Evolutionary conservation across 495 filamentous ascomycete genomes (phyloP).

Genomic region (Tuber calosporum): DNA sequence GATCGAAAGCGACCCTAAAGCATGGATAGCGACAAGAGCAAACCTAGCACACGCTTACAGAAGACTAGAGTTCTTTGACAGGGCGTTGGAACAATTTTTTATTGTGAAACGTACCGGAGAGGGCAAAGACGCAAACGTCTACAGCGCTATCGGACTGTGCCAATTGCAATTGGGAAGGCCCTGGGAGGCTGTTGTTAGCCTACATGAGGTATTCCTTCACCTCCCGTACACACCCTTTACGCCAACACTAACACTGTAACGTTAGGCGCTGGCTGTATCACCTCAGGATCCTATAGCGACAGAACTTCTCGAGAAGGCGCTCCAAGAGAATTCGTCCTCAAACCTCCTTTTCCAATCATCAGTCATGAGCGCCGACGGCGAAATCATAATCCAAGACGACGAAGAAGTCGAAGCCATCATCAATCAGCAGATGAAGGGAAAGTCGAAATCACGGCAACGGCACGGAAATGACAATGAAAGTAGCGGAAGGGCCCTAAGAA

Average conservation of each 20-base stretch:
- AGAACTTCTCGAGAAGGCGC: conserved; percentile 64
- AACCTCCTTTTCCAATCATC: conserved; percentile 26
- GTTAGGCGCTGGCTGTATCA: conserved; percentile 66
- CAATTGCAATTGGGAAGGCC: conserved; percentile 60
- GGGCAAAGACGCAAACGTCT: conserved; percentile 63
- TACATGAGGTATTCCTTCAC: conserved; percentile 31
- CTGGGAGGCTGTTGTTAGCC: conserved; percentile 57
- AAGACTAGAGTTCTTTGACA: conserved; percentile 59
- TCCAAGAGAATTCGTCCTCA: conserved; percentile 57
- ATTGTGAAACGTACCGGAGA: conserved; percentile 66
- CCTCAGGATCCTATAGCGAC: conserved; percentile 67
- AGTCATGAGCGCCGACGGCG: conserved; percentile 32
- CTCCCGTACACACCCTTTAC: neutral
- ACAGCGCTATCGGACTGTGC: conserved; percentile 66
- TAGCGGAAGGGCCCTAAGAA: conserved; percentile 12
- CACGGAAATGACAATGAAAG: conserved; percentile 24
- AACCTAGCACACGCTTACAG: conserved; percentile 86
- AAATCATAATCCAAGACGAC: conserved; percentile 36
- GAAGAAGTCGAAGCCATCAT: conserved; percentile 34
- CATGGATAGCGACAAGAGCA: conserved; percentile 79
- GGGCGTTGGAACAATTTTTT: conserved; percentile 70
- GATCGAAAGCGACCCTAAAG: conserved; percentile 69
- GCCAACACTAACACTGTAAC: conserved; percentile 44
- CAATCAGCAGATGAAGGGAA: conserved; percentile 23
- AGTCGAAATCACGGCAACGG: conserved; percentile 26